phyloP scores from a whole-genome alignment of 805 yeast genomes.

The Torulaspora gathmanii region DNA sequence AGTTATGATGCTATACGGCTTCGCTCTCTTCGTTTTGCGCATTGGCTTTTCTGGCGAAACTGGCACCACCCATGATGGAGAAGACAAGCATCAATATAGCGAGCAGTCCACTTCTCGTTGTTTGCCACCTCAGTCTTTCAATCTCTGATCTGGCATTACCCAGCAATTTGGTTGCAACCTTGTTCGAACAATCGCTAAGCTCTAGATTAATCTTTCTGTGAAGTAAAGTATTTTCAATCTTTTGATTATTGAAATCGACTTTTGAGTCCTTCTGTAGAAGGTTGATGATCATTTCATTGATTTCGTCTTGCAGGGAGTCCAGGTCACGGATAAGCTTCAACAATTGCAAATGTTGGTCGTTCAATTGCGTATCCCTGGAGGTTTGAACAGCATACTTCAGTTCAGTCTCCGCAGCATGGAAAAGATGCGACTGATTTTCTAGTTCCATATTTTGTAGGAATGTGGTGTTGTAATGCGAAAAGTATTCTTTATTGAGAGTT shows the following conservation, averaged over 20 bases:
- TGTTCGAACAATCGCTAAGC: constrained; percentile 78
- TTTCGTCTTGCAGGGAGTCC: constrained; percentile 68
- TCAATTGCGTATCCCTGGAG: constrained; percentile 64
- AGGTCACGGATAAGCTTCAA: constrained; percentile 68
- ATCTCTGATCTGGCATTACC: constrained; percentile 81
- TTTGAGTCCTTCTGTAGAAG: constrained; percentile 69
- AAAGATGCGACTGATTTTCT: constrained; percentile 82
- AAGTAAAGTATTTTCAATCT: constrained; percentile 73
- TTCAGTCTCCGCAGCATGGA: constrained; percentile 90
- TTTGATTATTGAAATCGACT: constrained; percentile 81
- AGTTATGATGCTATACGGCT: constrained; percentile 39
- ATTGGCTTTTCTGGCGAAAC: constrained; percentile 36
- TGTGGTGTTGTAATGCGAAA: constrained; percentile 39
- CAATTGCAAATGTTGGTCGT: constrained; percentile 59
- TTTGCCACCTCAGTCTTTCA: constrained; percentile 88
- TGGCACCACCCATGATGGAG: constrained; percentile 53
- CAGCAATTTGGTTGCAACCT: constrained; percentile 74
- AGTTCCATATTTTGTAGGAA: constrained; percentile 50
- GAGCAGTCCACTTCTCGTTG: constrained; percentile 80
- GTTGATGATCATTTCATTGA: constrained; percentile 55
- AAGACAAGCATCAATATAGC: constrained; percentile 66
- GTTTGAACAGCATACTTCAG: constrained; percentile 70
- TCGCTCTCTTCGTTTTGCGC: constrained; percentile 21
- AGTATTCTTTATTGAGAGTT: constrained; percentile 39
- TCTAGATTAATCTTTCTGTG: constrained; percentile 62